phyloP scores from a whole-genome alignment of 192 early-diverging fungal species.

The Phycomyces nitens region DNA sequence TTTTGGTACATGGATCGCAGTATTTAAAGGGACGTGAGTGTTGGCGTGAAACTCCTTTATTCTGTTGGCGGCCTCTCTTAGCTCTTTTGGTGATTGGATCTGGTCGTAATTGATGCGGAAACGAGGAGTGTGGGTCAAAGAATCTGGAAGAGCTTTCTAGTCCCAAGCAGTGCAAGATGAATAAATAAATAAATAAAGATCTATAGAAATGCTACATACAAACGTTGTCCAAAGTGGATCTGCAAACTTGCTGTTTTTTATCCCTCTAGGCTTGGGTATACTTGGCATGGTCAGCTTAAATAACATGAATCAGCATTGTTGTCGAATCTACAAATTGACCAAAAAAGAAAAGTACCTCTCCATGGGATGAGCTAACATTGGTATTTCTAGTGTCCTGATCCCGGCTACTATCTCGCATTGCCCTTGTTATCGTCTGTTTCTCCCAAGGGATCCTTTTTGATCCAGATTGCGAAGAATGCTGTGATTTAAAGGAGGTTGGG shows the following conservation, averaged over 20 bases:
- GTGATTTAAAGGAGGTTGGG: not conserved
- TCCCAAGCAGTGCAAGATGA: not conserved
- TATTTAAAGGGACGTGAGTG: too few species aligned
- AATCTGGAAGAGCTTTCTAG: slow-evolving; percentile 1
- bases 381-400: not conserved
- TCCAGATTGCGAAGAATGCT: not conserved
- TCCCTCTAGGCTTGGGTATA: not conserved
- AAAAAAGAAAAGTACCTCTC: too few species aligned
- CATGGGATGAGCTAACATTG: not conserved
- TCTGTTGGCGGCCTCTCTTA: not conserved
- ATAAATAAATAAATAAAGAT: not conserved
- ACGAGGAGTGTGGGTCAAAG: not conserved
- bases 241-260: not conserved
- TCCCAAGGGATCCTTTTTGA: not conserved
- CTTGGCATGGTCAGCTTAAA: not conserved
- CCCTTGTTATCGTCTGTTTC: not conserved
- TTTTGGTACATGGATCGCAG: too few species aligned
- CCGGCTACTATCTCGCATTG: too few species aligned
- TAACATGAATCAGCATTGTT: not conserved
- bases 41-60: not conserved
- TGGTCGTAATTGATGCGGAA: not conserved
- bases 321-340: too few species aligned
- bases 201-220: not conserved
- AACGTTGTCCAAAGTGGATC: not conserved
- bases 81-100: not conserved